A percentile compares a stretch with the other conserved stretches of the same genome.
These are phyloP conservation scores for Streptanthus diversifolius DNA, from an alignment of 345 rosid genomes.

Conservation along the genomic window DNA sequence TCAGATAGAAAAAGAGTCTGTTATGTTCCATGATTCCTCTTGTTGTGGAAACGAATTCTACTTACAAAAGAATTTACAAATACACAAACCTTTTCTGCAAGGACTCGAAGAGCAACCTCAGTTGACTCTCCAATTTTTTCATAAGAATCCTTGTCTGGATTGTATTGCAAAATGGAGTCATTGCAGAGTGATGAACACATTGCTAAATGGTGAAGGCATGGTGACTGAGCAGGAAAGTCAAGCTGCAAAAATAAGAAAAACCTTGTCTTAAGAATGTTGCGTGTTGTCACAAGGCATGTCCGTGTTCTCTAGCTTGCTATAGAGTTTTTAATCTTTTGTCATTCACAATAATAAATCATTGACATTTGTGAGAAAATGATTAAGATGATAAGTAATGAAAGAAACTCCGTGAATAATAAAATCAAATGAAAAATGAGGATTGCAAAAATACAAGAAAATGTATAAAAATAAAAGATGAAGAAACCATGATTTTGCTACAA, in stretches of 20 bases:
- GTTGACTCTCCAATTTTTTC: constrained; percentile 99
- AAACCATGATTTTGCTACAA: background rate
- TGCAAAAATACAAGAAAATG: background rate
- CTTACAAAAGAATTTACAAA: background rate
- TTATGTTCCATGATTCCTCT: constrained; percentile 7
- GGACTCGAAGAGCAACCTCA: constrained; percentile 95
- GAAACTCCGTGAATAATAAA: background rate
- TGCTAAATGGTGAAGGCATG: constrained; percentile 90
- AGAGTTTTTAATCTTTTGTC: background rate
- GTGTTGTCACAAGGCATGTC: background rate
- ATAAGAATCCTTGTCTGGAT: constrained; percentile 82
- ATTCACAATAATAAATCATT: background rate
- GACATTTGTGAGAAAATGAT: constrained; percentile 1
- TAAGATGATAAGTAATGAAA: background rate
- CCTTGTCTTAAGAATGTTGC: constrained; percentile 16
- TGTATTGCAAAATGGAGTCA: constrained; percentile 89
- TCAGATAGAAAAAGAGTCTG: background rate
- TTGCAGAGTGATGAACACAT: constrained; percentile 98
- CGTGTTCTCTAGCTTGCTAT: constrained; percentile 1
- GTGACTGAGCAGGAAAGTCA: constrained; percentile 85
- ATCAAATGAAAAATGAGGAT: constrained; percentile 3
- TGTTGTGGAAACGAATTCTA: background rate
- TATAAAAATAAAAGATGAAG: background rate
- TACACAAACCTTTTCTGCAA: constrained; percentile 83
- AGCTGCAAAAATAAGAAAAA: constrained; percentile 53